phyloP scores from a whole-genome alignment of 106 monocot genomes.

The Alisma plantagoaquatica region DNA sequence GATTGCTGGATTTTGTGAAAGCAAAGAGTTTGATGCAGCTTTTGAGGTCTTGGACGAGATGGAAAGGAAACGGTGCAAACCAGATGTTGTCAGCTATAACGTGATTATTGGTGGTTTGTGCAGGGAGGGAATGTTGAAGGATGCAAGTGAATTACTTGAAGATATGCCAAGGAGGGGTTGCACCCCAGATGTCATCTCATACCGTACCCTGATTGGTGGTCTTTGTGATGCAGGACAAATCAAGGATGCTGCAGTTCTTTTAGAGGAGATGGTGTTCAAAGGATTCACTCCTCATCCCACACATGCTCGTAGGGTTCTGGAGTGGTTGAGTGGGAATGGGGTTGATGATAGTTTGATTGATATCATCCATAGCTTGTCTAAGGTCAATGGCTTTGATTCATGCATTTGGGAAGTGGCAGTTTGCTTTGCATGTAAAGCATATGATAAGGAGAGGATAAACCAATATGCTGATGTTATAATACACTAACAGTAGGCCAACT shows the following conservation, averaged over 20 bases:
- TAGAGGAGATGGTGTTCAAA: slow-evolving; percentile 71
- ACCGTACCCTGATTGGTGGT: slow-evolving; percentile 44
- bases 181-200: slow-evolving; percentile 47
- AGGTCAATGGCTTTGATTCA: background rate
- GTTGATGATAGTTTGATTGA: background rate
- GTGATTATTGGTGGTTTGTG: slow-evolving; percentile 43
- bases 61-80: slow-evolving; percentile 29
- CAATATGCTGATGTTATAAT: too few species aligned
- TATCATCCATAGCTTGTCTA: background rate
- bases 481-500: too few species aligned
- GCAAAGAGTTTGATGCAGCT: slow-evolving; percentile 40
- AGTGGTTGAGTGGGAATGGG: slow-evolving; percentile 11
- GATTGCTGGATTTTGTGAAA: slow-evolving; percentile 71
- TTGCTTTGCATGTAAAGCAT: background rate
- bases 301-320: slow-evolving; percentile 30
- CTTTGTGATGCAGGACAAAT: slow-evolving; percentile 30
- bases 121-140: slow-evolving; percentile 32
- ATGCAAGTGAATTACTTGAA: slow-evolving; percentile 60
- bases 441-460: background rate
- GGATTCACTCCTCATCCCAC: slow-evolving; percentile 28
- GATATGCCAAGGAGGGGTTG: slow-evolving; percentile 78
- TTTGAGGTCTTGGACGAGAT: slow-evolving; percentile 57
- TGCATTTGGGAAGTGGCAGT: background rate
- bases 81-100: slow-evolving; percentile 72
- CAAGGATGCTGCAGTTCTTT: slow-evolving; percentile 22